A percentile compares a stretch with the other conserved stretches of the same genome.
Conservation (phyloP, 495 filamentous ascomycete species). For the Aspergillus saccharolyticus region DNA sequence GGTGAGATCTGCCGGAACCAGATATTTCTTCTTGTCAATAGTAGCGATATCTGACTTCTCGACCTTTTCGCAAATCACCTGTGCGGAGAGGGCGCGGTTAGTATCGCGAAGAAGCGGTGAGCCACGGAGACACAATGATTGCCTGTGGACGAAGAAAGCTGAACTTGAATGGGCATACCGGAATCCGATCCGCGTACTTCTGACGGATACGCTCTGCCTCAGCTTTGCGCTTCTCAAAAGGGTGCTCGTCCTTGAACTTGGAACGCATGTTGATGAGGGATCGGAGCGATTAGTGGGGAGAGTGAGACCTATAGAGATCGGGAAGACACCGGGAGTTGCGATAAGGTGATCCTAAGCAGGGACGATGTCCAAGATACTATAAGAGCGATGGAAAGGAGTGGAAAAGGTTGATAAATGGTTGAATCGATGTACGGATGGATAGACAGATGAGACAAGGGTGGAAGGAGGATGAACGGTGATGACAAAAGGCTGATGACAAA, state of each 20-base stretch:
- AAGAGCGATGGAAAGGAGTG: slow-evolving; percentile 7
- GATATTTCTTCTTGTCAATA: slow-evolving; percentile 99
- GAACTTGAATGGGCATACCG: slow-evolving; percentile 49
- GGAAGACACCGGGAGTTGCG: background rate
- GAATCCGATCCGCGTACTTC: slow-evolving; percentile 98
- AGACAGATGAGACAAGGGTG: slow-evolving; percentile 5
- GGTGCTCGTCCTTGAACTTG: slow-evolving; percentile 99
- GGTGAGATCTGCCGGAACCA: slow-evolving; percentile 95
- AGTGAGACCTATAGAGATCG: slow-evolving; percentile 2
- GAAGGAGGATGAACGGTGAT: slow-evolving; percentile 19
- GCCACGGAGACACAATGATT: slow-evolving; percentile 1
- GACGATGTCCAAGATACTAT: background rate
- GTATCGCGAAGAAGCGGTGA: slow-evolving; percentile 41
- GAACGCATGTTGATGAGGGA: slow-evolving; percentile 68
- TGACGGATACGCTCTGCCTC: slow-evolving; percentile 98
- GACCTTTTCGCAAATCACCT: slow-evolving; percentile 99
- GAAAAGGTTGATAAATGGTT: slow-evolving; percentile 12
- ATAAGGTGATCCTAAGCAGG: background rate
- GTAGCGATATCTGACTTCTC: slow-evolving; percentile 99
- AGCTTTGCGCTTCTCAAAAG: slow-evolving; percentile 98
- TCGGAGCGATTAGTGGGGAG: slow-evolving; percentile 2
- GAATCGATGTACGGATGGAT: slow-evolving; percentile 13
- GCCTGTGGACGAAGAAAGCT: background rate
- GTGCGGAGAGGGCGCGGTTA: slow-evolving; percentile 21
- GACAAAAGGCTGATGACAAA: slow-evolving; percentile 17